Conservation (phyloP, 2,329 filamentous ascomycete species). For the Lecanicillium sp. region DNA sequence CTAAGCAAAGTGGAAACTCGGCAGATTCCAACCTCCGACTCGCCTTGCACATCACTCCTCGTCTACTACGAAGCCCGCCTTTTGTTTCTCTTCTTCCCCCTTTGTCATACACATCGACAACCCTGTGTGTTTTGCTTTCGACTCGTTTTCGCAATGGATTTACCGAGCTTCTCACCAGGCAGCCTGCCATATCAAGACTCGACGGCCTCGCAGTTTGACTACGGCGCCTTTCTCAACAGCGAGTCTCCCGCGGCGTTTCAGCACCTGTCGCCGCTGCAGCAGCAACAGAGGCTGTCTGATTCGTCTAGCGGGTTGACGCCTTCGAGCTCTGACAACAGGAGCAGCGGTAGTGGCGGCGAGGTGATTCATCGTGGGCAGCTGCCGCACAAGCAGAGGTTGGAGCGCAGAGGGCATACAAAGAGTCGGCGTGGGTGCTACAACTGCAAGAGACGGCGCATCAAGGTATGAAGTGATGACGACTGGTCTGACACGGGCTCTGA, state of each 20-base stretch:
- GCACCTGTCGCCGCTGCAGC: conserved; percentile 4
- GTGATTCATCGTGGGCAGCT: conserved; percentile 11
- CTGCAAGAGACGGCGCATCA: conserved; percentile 59
- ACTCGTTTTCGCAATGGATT: conserved; percentile 16
- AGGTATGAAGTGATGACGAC: conserved; percentile 28
- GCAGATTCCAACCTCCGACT: too few species aligned
- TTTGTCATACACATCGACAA: background rate
- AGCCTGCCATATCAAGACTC: conserved; percentile 22
- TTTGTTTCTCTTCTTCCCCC: too few species aligned
- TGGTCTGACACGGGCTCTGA: too few species aligned
- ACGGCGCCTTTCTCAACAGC: conserved; percentile 27
- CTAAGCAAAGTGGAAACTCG: too few species aligned
- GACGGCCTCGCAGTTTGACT: conserved; percentile 25
- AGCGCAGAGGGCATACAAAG: conserved; percentile 57
- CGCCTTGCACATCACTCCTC: too few species aligned
- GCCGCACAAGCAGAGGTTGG: conserved; percentile 32
- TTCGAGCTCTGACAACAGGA: conserved; percentile 18
- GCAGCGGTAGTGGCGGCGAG: conserved; percentile 14
- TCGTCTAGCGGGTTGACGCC: conserved; percentile 23
- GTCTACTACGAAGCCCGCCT: too few species aligned
- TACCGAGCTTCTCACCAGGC: conserved; percentile 17
- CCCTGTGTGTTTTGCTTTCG: too few species aligned
- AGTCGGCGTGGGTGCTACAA: conserved; percentile 58
- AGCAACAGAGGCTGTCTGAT: conserved; percentile 15
- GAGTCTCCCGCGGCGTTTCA: conserved; percentile 9